A percentile compares a stretch with the other conserved stretches of the same genome.
Conservation (phyloP, 2,329 filamentous ascomycete genomes). For the Aspergillus uvarum region DNA sequence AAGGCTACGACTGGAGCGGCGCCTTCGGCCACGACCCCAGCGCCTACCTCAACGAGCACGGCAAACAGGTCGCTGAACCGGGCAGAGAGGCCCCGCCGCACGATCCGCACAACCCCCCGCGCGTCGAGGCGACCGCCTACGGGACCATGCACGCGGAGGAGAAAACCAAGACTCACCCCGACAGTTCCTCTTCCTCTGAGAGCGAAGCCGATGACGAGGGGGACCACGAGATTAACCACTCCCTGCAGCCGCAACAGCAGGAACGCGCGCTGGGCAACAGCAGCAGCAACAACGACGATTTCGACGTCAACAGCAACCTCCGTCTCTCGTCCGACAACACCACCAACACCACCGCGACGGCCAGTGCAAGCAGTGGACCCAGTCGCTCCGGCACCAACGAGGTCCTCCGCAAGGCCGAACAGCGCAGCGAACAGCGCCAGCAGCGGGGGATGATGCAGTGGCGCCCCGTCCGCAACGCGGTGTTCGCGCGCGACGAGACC, state of each 20-base stretch:
- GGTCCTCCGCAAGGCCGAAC: conserved; percentile 32
- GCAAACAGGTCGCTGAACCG: conserved; percentile 57
- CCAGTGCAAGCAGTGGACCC: not conserved
- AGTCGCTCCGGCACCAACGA: conserved; percentile 21
- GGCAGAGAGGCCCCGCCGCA: conserved; percentile 53
- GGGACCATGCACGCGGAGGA: conserved; percentile 32
- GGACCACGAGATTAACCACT: not conserved
- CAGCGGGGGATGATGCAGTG: conserved; percentile 94
- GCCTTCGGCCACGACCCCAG: conserved; percentile 79
- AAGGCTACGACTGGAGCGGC: conserved; percentile 82
- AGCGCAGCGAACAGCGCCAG: conserved; percentile 67
- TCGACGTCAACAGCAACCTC: not conserved
- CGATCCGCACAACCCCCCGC: conserved; percentile 50
- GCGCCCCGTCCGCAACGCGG: conserved; percentile 80
- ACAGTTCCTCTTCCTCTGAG: conserved; percentile 16
- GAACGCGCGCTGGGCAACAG: not conserved
- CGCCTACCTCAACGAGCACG: conserved; percentile 54
- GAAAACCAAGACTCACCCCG: conserved; percentile 1
- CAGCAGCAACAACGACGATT: not conserved
- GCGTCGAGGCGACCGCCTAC: not conserved
- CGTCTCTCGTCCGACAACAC: not conserved
- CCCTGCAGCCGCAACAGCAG: not conserved
- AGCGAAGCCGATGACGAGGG: conserved; percentile 28
- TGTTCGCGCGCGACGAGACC: conserved; percentile 85
- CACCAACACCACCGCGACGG: conserved; percentile 2